Percentiles rank a stretch among this genome's conserved stretches.
These are phyloP conservation scores for Pleoardoris graminearum DNA, from an alignment of 2,329 filamentous ascomycete species.

Conservation along the genomic window DNA sequence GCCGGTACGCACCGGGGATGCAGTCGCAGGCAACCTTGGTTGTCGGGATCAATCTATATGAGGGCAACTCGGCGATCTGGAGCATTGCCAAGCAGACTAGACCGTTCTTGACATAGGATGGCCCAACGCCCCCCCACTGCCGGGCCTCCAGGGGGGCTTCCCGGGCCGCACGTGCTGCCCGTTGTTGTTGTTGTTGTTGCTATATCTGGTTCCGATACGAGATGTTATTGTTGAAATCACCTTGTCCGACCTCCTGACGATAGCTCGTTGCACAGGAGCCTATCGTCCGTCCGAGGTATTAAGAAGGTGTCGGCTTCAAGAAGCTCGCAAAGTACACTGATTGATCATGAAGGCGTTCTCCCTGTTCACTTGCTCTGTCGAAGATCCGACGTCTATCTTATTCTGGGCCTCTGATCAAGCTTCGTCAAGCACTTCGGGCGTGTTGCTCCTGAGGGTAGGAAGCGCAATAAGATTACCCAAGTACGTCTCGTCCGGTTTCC, in stretches of 20 bases:
- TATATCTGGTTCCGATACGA: constrained; percentile 34
- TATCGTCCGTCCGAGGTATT: constrained; percentile 32
- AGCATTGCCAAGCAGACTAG: constrained; percentile 21
- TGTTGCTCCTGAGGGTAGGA: no score
- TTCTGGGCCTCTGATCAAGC: no score
- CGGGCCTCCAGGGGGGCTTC: constrained; percentile 18
- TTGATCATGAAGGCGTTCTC: no score
- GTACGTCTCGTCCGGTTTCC: no score
- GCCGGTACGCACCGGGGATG: constrained; percentile 11
- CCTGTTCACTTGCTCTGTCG: no score
- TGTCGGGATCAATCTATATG: constrained; percentile 15
- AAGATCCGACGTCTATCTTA: no score
- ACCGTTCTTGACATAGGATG: constrained; percentile 12
- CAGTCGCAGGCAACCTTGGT: constrained; percentile 13
- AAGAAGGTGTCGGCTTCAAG: no score
- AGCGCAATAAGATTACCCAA: no score
- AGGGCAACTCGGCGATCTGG: constrained; percentile 7
- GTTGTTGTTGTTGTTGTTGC: constrained; percentile 22
- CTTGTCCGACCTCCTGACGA: constrained; percentile 33
- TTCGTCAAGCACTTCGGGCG: no score
- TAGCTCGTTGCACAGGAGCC: constrained; percentile 29
- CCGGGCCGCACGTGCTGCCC: constrained; percentile 24
- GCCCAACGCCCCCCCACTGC: constrained; percentile 19
- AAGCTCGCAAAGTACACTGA: no score
- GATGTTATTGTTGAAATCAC: constrained; percentile 16